Base-by-base conservation (phyloP, 2,329 filamentous ascomycete species). In the Neopestalotiopsis rosae region DNA sequence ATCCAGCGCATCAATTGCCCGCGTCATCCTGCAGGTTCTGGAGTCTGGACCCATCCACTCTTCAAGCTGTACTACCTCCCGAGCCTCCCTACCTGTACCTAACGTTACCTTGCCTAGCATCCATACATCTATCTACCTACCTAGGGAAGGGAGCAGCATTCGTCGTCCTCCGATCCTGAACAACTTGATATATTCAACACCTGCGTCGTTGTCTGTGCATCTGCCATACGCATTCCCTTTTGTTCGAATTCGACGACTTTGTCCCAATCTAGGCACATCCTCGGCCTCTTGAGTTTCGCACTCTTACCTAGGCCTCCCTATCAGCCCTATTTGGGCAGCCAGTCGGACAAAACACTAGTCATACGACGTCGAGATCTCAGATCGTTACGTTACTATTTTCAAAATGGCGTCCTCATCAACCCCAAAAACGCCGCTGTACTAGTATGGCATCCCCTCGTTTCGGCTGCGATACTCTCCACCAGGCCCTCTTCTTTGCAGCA, bases 331-430 rank as follows among this genome's bases (percentile, higher is more conserved):
- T 52, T 52, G 45, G 45, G 45, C 57, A 28, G 57, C 14, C 20
- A 59, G 12, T 59, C 6, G 24, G 14, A 59, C 24, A 59, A 59
- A 34, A 59, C 24, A 34, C 28, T 12, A 14, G 32, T 12, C 13
- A 62, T 14, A 40, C 30, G 59, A 30, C 59, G n/a, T 34, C 59
- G 59, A 40, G n/a, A 62, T 17, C 17, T 62, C 34, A 38, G 61
- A 14, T 17, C 61, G 38, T 52, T 65, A 28, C 45, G 64, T 17
- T 20, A 65, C 56, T 20, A 30, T 45, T 52, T 20, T 61, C 75
- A 81, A 68, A 72, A 93, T 93, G 91, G 90, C 91, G 70, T 93
- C 91, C 70, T 92, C 91, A 69, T 93, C 91, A 64, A 87, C 87
- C 73, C 84, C 88, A 40, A 84, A 87, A 71, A 92, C 90, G 74